Evolutionary conservation across 345 rosid genomes (phyloP).

Genomic region (Carallia brachiata): DNA sequence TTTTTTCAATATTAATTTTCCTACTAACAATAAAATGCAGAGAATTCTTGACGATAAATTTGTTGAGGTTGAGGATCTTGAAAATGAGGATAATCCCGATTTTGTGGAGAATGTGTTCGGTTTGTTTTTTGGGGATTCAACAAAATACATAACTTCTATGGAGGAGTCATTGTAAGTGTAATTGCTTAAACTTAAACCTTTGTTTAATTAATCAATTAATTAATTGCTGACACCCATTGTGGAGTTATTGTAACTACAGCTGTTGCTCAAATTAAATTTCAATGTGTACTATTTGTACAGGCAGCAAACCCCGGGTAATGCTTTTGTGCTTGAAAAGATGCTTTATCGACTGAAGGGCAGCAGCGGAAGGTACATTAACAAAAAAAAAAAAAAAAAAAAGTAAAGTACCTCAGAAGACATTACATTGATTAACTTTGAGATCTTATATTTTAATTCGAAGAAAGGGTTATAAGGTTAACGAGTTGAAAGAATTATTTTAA

Average conservation of each 20-base stretch:
- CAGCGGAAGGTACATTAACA: not conserved
- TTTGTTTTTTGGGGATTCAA: slow-evolving; percentile 7
- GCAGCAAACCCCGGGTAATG: not conserved
- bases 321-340: not conserved
- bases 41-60: not conserved
- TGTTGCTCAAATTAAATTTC: not conserved
- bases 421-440: too few species aligned
- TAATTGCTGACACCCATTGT: not conserved
- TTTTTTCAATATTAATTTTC: not conserved
- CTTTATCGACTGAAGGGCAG: slow-evolving; percentile 3
- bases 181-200: not conserved
- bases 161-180: not conserved
- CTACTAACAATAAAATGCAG: not conserved
- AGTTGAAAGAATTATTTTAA: too few species aligned
- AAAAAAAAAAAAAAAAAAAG: too few species aligned
- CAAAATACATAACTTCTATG: not conserved
- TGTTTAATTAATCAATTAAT: not conserved
- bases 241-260: not conserved
- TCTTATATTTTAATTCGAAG: too few species aligned
- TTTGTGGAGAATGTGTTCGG: not conserved
- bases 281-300: not conserved
- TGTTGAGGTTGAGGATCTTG: not conserved
- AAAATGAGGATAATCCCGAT: slow-evolving; percentile 5
- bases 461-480: too few species aligned
- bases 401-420: too few species aligned